phyloP scores from a whole-genome alignment of 2,329 filamentous ascomycete species.

The Fusarium ramigenum region DNA sequence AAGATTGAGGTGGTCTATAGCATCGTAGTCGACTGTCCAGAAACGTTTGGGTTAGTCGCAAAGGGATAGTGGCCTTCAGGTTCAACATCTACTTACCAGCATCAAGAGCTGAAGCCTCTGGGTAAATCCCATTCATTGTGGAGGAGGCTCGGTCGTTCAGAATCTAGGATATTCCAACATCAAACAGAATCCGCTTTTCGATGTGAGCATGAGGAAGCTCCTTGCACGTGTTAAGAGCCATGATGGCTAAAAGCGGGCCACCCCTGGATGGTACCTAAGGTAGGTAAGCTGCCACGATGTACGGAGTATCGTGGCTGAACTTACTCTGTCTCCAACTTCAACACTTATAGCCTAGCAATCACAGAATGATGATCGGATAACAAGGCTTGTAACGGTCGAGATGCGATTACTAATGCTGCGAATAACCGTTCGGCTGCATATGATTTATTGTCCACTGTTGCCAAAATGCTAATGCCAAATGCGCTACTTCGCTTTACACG shows the following conservation, averaged over 20 bases:
- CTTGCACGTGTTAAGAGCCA: slow-evolving; percentile 44
- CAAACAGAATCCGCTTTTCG: not conserved
- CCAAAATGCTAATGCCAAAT: slow-evolving; percentile 5
- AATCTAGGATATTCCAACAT: slow-evolving; percentile 7
- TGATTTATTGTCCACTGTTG: slow-evolving; percentile 16
- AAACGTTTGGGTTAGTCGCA: slow-evolving; percentile 31
- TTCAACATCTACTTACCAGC: slow-evolving; percentile 50
- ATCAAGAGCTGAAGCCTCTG: slow-evolving; percentile 54
- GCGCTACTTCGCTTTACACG: slow-evolving; percentile 9
- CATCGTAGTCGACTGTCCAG: slow-evolving; percentile 78
- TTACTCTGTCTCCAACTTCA: slow-evolving; percentile 4
- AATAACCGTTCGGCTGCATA: slow-evolving; percentile 8
- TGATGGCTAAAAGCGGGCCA: slow-evolving; percentile 42
- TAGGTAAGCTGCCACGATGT: slow-evolving; percentile 8
- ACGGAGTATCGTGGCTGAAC: slow-evolving; percentile 28
- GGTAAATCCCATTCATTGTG: slow-evolving; percentile 53
- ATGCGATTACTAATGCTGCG: slow-evolving; percentile 12
- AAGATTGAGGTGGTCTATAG: slow-evolving; percentile 89
- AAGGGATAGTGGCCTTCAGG: slow-evolving; percentile 14
- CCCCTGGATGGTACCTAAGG: not conserved
- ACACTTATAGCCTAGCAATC: not conserved
- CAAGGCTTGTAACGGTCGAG: slow-evolving; percentile 1
- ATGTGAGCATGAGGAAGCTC: slow-evolving; percentile 24
- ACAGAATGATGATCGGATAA: not conserved
- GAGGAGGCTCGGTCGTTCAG: not conserved